Conservation (phyloP, 2,329 filamentous ascomycete species). For the Seiridium unicorne region DNA sequence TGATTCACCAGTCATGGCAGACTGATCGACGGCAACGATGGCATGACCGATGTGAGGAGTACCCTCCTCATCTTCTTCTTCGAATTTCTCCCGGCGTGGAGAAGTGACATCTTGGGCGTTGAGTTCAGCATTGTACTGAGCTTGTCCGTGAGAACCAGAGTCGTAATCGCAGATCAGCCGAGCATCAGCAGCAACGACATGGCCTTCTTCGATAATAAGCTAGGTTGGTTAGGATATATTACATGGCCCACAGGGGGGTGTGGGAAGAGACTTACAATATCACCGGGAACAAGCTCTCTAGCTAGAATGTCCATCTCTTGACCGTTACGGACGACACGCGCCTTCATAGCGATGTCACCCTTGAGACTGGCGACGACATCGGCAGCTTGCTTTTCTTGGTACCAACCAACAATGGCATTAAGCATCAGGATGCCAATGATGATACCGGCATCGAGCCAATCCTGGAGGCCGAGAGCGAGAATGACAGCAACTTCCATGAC, state of each 20-base stretch:
- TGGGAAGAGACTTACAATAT: slow-evolving; percentile 54
- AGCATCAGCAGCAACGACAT: slow-evolving; percentile 65
- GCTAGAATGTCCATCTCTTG: slow-evolving; percentile 65
- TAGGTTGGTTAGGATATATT: slow-evolving; percentile 24
- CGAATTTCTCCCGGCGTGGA: slow-evolving; percentile 57
- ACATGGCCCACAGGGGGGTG: not conserved
- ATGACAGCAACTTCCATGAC: slow-evolving; percentile 74
- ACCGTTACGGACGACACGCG: slow-evolving; percentile 64
- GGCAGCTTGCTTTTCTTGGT: slow-evolving; percentile 74
- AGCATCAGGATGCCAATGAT: slow-evolving; percentile 71
- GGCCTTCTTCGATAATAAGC: slow-evolving; percentile 68
- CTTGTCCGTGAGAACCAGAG: slow-evolving; percentile 60
- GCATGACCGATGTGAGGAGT: slow-evolving; percentile 58
- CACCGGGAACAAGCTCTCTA: slow-evolving; percentile 69
- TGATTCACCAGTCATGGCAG: slow-evolving; percentile 73
- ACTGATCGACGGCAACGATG: slow-evolving; percentile 69
- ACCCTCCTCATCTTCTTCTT: slow-evolving; percentile 58
- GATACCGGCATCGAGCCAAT: slow-evolving; percentile 74
- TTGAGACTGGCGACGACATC: slow-evolving; percentile 70
- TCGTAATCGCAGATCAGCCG: slow-evolving; percentile 70
- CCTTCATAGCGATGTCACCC: slow-evolving; percentile 74
- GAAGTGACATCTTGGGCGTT: slow-evolving; percentile 50
- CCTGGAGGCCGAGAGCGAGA: slow-evolving; percentile 68
- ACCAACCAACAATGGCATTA: slow-evolving; percentile 73
- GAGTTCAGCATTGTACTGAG: slow-evolving; percentile 64